A percentile compares a stretch with the other conserved stretches of the same genome.
phyloP scores from a whole-genome alignment of 345 rosid species.

The Dimocarpus longan region DNA sequence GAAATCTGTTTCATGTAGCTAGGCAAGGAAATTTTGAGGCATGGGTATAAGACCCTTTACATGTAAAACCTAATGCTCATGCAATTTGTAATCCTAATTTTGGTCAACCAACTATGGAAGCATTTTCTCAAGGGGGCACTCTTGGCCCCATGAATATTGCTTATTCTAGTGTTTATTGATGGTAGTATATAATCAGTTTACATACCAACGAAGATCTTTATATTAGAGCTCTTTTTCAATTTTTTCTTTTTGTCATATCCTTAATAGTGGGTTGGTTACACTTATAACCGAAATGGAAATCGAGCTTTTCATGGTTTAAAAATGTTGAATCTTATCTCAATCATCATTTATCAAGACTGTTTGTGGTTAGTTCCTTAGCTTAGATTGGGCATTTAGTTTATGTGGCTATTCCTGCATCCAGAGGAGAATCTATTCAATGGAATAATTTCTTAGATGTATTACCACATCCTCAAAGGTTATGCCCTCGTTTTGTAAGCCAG shows the following conservation, averaged over 20 bases:
- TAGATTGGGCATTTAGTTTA: constrained; percentile 28
- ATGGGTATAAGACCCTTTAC: background rate
- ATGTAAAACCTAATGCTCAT: no score
- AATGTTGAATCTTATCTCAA: constrained; percentile 27
- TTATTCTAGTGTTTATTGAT: constrained; percentile 24
- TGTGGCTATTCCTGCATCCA: constrained; percentile 14
- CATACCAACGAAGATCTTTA: constrained; percentile 19
- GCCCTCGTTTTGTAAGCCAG: no score
- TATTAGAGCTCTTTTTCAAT: constrained; percentile 11
- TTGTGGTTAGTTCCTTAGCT: constrained; percentile 20
- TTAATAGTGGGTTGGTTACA: constrained; percentile 10
- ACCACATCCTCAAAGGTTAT: background rate
- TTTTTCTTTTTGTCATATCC: constrained; percentile 1
- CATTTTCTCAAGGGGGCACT: constrained; percentile 14
- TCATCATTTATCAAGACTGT: constrained; percentile 25
- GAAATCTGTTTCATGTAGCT: no score
- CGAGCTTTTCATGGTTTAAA: constrained; percentile 21
- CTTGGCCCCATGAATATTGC: constrained; percentile 17
- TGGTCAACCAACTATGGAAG: constrained; percentile 9
- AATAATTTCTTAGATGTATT: constrained; percentile 5
- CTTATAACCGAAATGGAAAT: constrained; percentile 13
- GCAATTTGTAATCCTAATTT: background rate
- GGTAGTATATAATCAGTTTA: constrained; percentile 19
- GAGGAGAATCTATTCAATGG: background rate
- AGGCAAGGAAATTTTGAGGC: no score